phyloP scores from a whole-genome alignment of 2,329 filamentous ascomycete species.

The Fusarium denticulatum region DNA sequence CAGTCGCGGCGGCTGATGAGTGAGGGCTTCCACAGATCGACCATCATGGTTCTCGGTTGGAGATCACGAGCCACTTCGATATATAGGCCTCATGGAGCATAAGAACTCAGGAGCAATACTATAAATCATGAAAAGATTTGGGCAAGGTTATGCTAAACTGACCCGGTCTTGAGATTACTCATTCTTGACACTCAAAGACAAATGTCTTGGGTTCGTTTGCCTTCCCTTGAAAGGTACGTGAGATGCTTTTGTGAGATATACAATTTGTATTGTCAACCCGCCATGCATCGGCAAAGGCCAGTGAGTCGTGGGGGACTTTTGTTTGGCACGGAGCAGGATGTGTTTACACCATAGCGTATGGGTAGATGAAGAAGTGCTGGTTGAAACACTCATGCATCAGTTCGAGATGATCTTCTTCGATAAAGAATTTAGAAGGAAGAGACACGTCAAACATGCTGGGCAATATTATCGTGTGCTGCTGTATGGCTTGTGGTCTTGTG shows the following conservation, averaged over 20 bases:
- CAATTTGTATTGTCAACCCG: not conserved
- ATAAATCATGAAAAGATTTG: not conserved
- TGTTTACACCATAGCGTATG: not conserved
- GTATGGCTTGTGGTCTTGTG: not conserved
- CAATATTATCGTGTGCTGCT: not conserved
- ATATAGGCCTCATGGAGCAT: not conserved
- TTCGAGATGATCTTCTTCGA: not conserved
- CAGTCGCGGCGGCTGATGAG: not conserved
- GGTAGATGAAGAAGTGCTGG: not conserved
- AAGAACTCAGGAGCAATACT: not conserved
- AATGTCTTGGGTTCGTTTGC: rapidly evolving
- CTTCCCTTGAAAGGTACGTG: not conserved
- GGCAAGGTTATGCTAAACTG: too few species aligned
- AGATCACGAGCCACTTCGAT: not conserved
- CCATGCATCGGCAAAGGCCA: not conserved
- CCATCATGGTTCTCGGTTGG: not conserved
- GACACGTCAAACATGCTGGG: not conserved
- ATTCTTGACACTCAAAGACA: not conserved
- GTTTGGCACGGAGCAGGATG: not conserved
- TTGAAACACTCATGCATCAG: not conserved
- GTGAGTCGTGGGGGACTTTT: not conserved
- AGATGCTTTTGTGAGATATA: not conserved
- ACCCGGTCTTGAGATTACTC: not conserved
- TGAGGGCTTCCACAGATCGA: not conserved
- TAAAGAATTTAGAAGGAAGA: not conserved